Conservation (phyloP, 108 stramenopile species). For the Fragilariopsis cylindrus region DNA sequence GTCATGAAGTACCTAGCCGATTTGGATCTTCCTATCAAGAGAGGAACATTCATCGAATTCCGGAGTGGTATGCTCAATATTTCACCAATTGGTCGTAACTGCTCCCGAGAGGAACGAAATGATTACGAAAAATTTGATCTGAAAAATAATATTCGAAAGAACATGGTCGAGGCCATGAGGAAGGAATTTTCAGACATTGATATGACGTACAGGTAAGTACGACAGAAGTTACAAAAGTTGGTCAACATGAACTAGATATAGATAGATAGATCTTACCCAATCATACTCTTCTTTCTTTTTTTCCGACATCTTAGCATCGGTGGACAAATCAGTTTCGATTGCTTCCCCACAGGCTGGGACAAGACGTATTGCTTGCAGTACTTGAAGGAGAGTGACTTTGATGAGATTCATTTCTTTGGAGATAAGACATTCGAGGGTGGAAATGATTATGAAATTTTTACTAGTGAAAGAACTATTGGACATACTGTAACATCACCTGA, state of each 20-base stretch:
- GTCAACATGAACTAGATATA: no score
- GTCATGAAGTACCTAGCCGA: conserved; percentile 87
- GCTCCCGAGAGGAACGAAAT: conserved; percentile 96
- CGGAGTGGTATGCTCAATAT: conserved; percentile 99
- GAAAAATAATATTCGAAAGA: conserved; percentile 78
- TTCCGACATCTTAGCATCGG: conserved; percentile 62
- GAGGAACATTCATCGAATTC: conserved; percentile 99
- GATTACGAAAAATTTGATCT: conserved; percentile 97
- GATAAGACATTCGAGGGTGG: conserved; percentile 99
- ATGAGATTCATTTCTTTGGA: conserved; percentile 99
- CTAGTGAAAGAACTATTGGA: conserved; percentile 90
- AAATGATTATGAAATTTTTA: conserved; percentile 98
- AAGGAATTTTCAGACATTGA: conserved; percentile 90
- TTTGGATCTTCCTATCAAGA: conserved; percentile 94
- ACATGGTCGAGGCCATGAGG: conserved; percentile 93
- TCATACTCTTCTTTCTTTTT: no score
- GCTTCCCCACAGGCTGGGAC: conserved; percentile 98
- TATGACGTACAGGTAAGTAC: conserved; percentile 72
- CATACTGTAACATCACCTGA: conserved; percentile 96
- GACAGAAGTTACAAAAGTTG: neutral
- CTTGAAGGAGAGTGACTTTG: conserved; percentile 82
- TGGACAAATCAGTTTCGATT: conserved; percentile 99
- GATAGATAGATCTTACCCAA: no score
- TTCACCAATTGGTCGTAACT: conserved; percentile 97
- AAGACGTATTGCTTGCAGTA: conserved; percentile 98